phyloP scores from a whole-genome alignment of 768 basidiomycete species.

The Russula vinacea region DNA sequence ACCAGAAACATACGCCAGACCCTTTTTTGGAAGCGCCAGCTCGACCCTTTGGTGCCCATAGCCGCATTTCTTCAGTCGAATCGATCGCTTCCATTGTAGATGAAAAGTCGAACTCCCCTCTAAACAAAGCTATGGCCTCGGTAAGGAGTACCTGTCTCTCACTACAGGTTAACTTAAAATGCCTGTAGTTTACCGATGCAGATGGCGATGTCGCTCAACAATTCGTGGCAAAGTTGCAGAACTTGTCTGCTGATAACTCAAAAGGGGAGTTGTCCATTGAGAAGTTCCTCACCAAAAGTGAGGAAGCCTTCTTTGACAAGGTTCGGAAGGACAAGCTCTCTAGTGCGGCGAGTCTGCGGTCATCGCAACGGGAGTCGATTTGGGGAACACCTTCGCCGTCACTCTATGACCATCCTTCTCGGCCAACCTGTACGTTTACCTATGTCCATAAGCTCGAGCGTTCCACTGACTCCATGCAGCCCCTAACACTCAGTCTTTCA shows the following conservation, averaged over 20 bases:
- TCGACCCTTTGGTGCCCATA: slow-evolving; percentile 77
- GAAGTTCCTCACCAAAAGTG: slow-evolving; percentile 84
- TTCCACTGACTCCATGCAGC: slow-evolving; percentile 31
- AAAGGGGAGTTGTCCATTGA: slow-evolving; percentile 91
- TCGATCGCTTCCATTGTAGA: slow-evolving; percentile 90
- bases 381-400: slow-evolving; percentile 72
- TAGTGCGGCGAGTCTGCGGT: slow-evolving; percentile 74
- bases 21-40: slow-evolving; percentile 80
- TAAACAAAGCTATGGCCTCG: slow-evolving; percentile 91
- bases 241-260: slow-evolving; percentile 79
- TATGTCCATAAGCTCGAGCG: slow-evolving; percentile 30
- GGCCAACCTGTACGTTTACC: slow-evolving; percentile 64
- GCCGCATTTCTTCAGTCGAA: slow-evolving; percentile 80
- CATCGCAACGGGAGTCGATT: slow-evolving; percentile 74
- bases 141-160: slow-evolving; percentile 42
- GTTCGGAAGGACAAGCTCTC: slow-evolving; percentile 86
- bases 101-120: slow-evolving; percentile 84
- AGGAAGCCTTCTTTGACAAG: slow-evolving; percentile 89
- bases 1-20: slow-evolving; percentile 75
- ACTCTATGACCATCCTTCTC: slow-evolving; percentile 52
- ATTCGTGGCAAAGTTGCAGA: slow-evolving; percentile 82
- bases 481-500: slow-evolving; percentile 49
- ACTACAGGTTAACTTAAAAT: slow-evolving; percentile 19
- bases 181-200: slow-evolving; percentile 78
- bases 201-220: slow-evolving; percentile 89